These are phyloP conservation scores for Arthroderma uncinatum DNA, from an alignment of 2,329 filamentous ascomycete species.

Conservation along the genomic window DNA sequence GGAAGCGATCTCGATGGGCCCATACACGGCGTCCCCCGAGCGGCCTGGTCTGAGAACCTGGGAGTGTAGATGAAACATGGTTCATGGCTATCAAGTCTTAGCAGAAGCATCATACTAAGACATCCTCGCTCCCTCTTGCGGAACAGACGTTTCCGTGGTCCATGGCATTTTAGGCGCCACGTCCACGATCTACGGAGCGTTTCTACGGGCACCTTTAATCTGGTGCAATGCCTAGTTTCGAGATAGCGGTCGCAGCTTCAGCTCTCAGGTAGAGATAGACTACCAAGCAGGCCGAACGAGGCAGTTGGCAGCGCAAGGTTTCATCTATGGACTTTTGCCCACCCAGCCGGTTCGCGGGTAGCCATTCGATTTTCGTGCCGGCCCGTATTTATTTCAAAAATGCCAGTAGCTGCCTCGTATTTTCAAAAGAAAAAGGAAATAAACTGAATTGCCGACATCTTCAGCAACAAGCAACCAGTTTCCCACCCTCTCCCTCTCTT, in stretches of 20 bases:
- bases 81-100: constrained; percentile 2
- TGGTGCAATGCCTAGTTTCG: neutral
- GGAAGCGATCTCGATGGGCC: neutral
- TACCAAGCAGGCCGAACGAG: neutral
- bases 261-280: neutral
- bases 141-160: neutral
- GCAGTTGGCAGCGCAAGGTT: neutral
- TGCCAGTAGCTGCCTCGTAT: neutral
- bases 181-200: neutral
- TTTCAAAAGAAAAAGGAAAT: neutral
- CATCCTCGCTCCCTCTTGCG: neutral
- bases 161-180: neutral
- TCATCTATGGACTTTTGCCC: neutral
- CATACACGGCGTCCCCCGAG: neutral
- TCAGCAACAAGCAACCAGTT: neutral
- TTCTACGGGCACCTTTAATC: neutral
- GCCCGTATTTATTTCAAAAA: constrained; percentile 1
- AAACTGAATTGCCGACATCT: neutral
- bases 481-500: neutral
- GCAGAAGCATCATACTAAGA: neutral
- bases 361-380: neutral
- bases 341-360: neutral
- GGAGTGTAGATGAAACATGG: constrained; percentile 1
- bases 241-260: neutral
- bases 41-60: neutral